These are phyloP conservation scores for Lithohypha guttulata DNA, from an alignment of 2,329 filamentous ascomycete species.

Conservation along the genomic window DNA sequence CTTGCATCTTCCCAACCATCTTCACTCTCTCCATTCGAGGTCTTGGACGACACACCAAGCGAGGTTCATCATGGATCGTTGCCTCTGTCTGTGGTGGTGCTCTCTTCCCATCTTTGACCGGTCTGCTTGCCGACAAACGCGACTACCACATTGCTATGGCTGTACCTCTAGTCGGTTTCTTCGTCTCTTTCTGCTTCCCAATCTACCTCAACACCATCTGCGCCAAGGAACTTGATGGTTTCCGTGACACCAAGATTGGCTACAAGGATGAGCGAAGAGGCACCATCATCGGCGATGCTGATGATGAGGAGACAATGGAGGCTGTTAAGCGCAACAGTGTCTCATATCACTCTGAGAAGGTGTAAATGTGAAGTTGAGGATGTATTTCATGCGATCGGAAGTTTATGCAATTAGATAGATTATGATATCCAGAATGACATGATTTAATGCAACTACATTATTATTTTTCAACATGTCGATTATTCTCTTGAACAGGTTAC, in stretches of 20 bases:
- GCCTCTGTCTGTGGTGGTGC: constrained; percentile 58
- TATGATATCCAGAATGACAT: constrained; percentile 3
- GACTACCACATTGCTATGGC: constrained; percentile 25
- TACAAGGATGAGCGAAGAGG: constrained; percentile 23
- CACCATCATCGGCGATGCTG: constrained; percentile 24
- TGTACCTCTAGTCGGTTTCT: constrained; percentile 26
- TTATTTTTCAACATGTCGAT: neutral
- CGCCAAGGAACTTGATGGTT: constrained; percentile 27
- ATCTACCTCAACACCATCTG: constrained; percentile 28
- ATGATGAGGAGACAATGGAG: constrained; percentile 19
- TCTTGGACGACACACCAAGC: constrained; percentile 65
- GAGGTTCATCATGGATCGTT: constrained; percentile 62
- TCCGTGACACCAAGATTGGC: constrained; percentile 28
- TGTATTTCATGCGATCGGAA: neutral
- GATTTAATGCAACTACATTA: constrained; percentile 1
- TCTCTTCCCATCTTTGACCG: constrained; percentile 54
- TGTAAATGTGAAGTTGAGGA: constrained; percentile 11
- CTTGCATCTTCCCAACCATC: constrained; percentile 71
- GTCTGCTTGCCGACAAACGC: constrained; percentile 19
- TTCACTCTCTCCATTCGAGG: constrained; percentile 69
- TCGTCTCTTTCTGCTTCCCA: constrained; percentile 26
- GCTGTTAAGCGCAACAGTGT: constrained; percentile 16
- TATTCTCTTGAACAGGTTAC: too few relatives aligned
- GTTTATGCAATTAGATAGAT: neutral
- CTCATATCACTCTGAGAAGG: constrained; percentile 19